phyloP scores from a whole-genome alignment of 306 rosid species.

The Hippophae rhamnoides region DNA sequence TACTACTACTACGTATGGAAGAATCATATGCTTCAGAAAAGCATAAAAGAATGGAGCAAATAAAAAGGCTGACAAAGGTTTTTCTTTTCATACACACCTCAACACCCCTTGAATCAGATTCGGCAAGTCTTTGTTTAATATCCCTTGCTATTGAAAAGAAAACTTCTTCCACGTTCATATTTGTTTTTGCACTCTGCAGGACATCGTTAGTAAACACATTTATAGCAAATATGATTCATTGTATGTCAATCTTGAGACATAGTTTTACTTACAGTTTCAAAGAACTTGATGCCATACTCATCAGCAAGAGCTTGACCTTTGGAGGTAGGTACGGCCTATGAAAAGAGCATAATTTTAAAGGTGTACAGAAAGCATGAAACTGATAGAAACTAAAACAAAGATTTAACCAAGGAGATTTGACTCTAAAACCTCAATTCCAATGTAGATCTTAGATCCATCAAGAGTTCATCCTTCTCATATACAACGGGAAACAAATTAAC shows the following conservation, averaged over 20 bases:
- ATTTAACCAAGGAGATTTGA: not conserved
- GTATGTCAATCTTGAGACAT: conserved; percentile 1
- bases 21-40: not conserved
- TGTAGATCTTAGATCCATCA: too few relatives aligned
- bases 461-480: too few relatives aligned
- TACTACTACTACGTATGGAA: conserved; percentile 6
- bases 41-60: conserved; percentile 4
- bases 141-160: conserved; percentile 80
- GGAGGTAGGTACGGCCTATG: conserved; percentile 70
- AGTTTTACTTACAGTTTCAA: conserved; percentile 64
- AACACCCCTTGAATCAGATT: conserved; percentile 50
- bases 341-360: conserved; percentile 8
- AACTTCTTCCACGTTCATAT: conserved; percentile 83
- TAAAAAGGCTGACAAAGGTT: conserved; percentile 2
- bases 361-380: not conserved
- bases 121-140: conserved; percentile 76
- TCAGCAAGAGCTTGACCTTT: conserved; percentile 92
- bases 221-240: conserved; percentile 2
- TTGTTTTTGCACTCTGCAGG: conserved; percentile 83
- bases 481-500: too few relatives aligned
- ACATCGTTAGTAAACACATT: conserved; percentile 18
- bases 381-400: not conserved
- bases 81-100: conserved; percentile 28
- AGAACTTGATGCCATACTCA: conserved; percentile 81
- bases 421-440: too few relatives aligned